Base-by-base conservation (phyloP, 2,329 filamentous ascomycete species). In the Thielaviopsis euricoi region DNA sequence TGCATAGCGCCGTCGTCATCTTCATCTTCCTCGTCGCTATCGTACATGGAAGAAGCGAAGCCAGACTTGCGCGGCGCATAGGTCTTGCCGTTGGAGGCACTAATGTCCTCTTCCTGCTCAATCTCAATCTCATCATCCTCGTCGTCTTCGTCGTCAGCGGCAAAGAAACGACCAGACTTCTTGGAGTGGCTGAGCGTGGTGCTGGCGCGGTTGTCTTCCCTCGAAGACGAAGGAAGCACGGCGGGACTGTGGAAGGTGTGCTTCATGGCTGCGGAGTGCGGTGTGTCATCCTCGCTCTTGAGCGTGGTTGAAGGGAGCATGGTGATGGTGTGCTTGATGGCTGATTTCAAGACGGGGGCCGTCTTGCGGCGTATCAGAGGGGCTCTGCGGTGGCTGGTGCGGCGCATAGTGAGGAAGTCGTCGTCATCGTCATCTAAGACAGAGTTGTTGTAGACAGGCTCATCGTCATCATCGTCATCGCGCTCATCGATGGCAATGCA, bases 401-500 rank as follows among this genome's bases (percentile, higher is more conserved):
- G 77, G 57, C 76, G 77, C 71, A 86, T 89, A 86, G 94, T 93
- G 80, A 93, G 77, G 7, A 85, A 77, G 17, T 82, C 85, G 59
- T 91, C 86, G 1, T 81, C 78, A 12, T 86, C 82, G 53, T 83
- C 79, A 56, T 88, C 82, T 15, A 55, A 60, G 5, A 50, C 13
- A 4, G 55, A 43, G 13, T 54, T 50, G 29, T 50, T 29, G 26
- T 46, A 52, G 25, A 21, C 3, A 25, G 52, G 43, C 23, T 59
- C 57, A 19, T 53, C 53, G 15, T 85, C 79, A 26, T 86, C 82
- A 26, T 86, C 82, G 53, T 90, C 85, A 23, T 85, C 84, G 62
- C 87, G 82, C 71, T 94, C 78, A 37, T 97, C 90, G 33, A 98
- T 81, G 7, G 93, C 93, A 63, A 96, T 96, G 68, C 90, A 96